Percentiles rank a stretch among this genome's conserved stretches.
phyloP scores from a whole-genome alignment of 179 eudicot genomes.

The Nepenthes alata region DNA sequence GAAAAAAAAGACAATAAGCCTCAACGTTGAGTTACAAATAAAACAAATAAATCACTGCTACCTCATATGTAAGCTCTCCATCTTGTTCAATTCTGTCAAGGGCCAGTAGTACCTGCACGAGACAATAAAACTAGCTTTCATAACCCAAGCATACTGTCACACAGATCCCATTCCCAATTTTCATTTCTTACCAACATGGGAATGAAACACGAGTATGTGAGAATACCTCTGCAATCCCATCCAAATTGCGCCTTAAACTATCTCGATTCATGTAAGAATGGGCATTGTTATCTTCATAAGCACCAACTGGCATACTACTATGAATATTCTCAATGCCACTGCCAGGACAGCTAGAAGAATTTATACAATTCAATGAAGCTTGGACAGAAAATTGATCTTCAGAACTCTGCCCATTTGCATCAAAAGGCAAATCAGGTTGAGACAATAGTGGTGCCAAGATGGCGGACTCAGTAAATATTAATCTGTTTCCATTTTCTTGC shows the following conservation, averaged over 20 bases:
- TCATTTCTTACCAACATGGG: constrained; percentile 2
- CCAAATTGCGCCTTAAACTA: constrained; percentile 37
- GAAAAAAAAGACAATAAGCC: not conserved
- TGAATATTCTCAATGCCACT: constrained; percentile 20
- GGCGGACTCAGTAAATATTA: constrained; percentile 17
- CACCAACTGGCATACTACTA: constrained; percentile 22
- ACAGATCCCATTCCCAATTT: not conserved
- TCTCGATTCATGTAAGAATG: constrained; percentile 36
- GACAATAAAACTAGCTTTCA: not conserved
- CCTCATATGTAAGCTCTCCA: constrained; percentile 70
- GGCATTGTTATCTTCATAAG: constrained; percentile 30
- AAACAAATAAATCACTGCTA: constrained; percentile 11
- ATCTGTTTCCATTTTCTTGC: constrained; percentile 20
- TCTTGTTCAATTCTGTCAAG: constrained; percentile 76
- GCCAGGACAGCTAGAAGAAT: constrained; percentile 24
- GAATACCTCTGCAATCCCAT: constrained; percentile 82
- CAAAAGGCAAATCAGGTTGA: constrained; percentile 18
- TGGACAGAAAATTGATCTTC: constrained; percentile 22
- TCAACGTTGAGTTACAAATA: not conserved
- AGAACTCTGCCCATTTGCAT: constrained; percentile 11
- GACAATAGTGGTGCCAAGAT: constrained; percentile 13
- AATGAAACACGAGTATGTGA: constrained; percentile 4
- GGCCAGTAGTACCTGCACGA: constrained; percentile 53
- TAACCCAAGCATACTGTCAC: not conserved
- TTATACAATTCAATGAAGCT: constrained; percentile 20